These are phyloP conservation scores for Porogramme epimiltina DNA, from an alignment of 1,284 basidiomycete species.

Conservation along the genomic window DNA sequence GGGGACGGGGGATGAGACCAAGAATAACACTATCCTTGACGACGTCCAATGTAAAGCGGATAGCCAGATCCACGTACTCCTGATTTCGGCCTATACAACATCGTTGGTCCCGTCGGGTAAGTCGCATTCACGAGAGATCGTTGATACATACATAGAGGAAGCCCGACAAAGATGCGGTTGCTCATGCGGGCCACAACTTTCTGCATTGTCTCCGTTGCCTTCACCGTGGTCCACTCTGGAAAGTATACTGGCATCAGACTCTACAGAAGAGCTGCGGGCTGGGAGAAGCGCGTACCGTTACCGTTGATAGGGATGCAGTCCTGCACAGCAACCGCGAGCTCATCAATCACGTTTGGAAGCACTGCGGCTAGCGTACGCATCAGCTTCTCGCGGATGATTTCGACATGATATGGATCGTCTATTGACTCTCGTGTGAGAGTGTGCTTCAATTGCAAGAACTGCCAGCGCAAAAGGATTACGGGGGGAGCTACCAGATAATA, in stretches of 20 bases:
- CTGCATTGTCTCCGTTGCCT: slow-evolving; percentile 14
- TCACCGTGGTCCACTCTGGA: slow-evolving; percentile 25
- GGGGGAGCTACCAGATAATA: no score
- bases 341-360: slow-evolving; percentile 33
- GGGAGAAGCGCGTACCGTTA: slow-evolving; percentile 15
- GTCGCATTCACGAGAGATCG: no score
- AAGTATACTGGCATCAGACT: not conserved
- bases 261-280: no score
- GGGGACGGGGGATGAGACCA: slow-evolving; percentile 40
- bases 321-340: slow-evolving; percentile 31
- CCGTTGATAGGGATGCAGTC: slow-evolving; percentile 26
- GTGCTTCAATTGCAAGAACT: no score
- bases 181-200: slow-evolving; percentile 25
- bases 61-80: slow-evolving; percentile 39
- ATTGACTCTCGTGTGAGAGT: slow-evolving; percentile 29
- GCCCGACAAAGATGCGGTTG: slow-evolving; percentile 31
- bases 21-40: slow-evolving; percentile 34
- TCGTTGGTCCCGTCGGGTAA: no score
- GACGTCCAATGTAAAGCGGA: slow-evolving; percentile 40
- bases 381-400: slow-evolving; percentile 27
- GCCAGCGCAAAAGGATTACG: no score
- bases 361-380: slow-evolving; percentile 31
- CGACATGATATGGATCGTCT: slow-evolving; percentile 31
- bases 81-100: slow-evolving; percentile 32
- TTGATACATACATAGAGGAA: slow-evolving; percentile 23